phyloP scores from a whole-genome alignment of 257 asterid species.

The Gentiana dahurica region DNA sequence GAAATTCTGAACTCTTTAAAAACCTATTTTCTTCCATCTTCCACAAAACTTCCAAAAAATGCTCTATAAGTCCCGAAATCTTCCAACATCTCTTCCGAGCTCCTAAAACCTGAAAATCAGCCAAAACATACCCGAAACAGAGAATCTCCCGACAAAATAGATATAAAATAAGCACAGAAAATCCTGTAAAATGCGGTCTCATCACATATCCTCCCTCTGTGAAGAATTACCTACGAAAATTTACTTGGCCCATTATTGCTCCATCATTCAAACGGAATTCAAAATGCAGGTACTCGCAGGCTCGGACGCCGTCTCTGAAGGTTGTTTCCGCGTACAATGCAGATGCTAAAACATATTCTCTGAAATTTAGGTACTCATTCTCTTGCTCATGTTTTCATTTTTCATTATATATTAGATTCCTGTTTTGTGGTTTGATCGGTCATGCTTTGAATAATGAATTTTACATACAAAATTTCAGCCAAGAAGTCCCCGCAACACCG shows the following conservation, averaged over 20 bases:
- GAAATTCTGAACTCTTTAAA: too few species aligned
- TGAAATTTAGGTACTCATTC: conserved; percentile 64
- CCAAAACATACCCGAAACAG: too few species aligned
- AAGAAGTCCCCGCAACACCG: conserved; percentile 87
- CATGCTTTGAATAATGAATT: conserved; percentile 8
- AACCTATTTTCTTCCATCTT: too few species aligned
- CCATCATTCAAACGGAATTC: conserved; percentile 7
- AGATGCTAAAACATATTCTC: conserved; percentile 50
- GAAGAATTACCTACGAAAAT: too few species aligned
- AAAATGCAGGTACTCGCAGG: conserved; percentile 87
- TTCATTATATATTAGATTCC: not conserved
- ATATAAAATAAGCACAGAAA: too few species aligned
- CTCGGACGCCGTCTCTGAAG: conserved; percentile 82
- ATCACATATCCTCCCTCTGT: too few species aligned
- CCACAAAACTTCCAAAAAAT: too few species aligned
- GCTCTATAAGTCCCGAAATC: too few species aligned
- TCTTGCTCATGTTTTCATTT: not conserved
- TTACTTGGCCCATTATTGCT: not conserved
- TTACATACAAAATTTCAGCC: conserved; percentile 41
- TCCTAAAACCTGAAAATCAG: too few species aligned
- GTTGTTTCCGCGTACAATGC: conserved; percentile 52
- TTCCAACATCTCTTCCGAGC: too few species aligned
- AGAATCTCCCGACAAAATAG: too few species aligned
- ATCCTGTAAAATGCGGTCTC: too few species aligned
- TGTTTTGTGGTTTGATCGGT: not conserved